These are phyloP conservation scores for Cladosporium sp. DNA, from an alignment of 2,329 filamentous ascomycete species.

Conservation along the genomic window DNA sequence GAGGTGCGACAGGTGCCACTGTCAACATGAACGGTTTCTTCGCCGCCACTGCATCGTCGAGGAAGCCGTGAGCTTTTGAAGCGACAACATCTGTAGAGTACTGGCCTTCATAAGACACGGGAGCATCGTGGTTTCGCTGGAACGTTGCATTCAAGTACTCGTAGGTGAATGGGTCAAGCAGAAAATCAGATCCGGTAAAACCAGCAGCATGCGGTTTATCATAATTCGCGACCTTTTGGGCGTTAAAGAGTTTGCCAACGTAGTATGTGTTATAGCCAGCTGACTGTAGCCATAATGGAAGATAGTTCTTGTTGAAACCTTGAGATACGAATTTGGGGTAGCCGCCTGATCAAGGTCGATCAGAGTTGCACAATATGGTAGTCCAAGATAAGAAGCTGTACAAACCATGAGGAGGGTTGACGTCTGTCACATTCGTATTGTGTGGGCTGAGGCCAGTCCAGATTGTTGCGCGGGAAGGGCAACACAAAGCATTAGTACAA, in stretches of 20 bases:
- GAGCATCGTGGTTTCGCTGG: slow-evolving; percentile 55
- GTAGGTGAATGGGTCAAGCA: slow-evolving; percentile 48
- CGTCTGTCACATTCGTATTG: slow-evolving; percentile 66
- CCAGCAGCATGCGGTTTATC: slow-evolving; percentile 54
- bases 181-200: slow-evolving; percentile 51
- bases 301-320: slow-evolving; percentile 63
- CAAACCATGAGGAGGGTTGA: slow-evolving; percentile 49
- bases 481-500: slow-evolving; percentile 64
- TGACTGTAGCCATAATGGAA: slow-evolving; percentile 66
- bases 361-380: neutral
- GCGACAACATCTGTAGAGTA: slow-evolving; percentile 59
- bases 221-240: slow-evolving; percentile 59
- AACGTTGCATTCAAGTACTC: slow-evolving; percentile 63
- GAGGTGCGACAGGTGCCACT: slow-evolving; percentile 63
- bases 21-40: slow-evolving; percentile 65
- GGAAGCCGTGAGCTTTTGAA: slow-evolving; percentile 55
- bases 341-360: slow-evolving; percentile 29
- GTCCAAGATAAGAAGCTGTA: neutral
- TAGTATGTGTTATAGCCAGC: slow-evolving; percentile 70
- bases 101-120: slow-evolving; percentile 52
- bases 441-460: slow-evolving; percentile 65
- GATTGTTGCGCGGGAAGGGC: slow-evolving; percentile 61
- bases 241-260: slow-evolving; percentile 67
- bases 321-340: slow-evolving; percentile 64
- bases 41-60: slow-evolving; percentile 55